Conservation (phyloP, 768 basidiomycete species). For the Antrodiella citrinella region DNA sequence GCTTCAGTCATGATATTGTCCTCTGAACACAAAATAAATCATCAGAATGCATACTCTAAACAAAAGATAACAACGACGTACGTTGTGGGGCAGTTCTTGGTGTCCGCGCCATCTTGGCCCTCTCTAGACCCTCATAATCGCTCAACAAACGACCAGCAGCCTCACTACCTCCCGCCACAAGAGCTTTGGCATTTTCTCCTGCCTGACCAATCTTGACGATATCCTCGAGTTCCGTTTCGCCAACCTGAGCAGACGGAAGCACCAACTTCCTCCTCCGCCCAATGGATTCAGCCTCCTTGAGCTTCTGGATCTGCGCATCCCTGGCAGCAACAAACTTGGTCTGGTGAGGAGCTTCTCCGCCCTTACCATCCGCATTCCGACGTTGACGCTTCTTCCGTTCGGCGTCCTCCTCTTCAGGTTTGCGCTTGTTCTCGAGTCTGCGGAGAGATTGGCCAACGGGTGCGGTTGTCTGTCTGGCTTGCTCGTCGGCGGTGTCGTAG, state of each 20-base stretch:
- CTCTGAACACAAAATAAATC: constrained; percentile 42
- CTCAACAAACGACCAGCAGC: constrained; percentile 82
- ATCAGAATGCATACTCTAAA: constrained; percentile 7
- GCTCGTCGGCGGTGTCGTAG: constrained; percentile 94
- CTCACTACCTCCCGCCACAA: constrained; percentile 77
- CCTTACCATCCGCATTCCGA: constrained; percentile 45
- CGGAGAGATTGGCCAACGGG: constrained; percentile 88
- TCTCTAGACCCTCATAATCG: constrained; percentile 86
- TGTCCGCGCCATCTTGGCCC: constrained; percentile 87
- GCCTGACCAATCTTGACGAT: constrained; percentile 97
- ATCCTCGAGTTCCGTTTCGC: constrained; percentile 90
- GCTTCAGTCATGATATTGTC: constrained; percentile 94
- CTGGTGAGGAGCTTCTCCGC: constrained; percentile 52
- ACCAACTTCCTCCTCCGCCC: constrained; percentile 78
- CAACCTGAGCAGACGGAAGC: constrained; percentile 86
- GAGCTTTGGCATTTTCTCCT: constrained; percentile 78
- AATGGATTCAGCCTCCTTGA: constrained; percentile 96
- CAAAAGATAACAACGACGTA: constrained; percentile 32
- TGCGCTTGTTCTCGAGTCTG: constrained; percentile 92
- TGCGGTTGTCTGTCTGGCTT: constrained; percentile 76
- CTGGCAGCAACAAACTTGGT: constrained; percentile 96
- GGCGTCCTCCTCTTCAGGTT: constrained; percentile 87
- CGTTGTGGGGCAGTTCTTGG: constrained; percentile 92
- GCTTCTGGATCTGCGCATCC: constrained; percentile 94
- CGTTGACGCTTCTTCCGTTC: constrained; percentile 87